Evolutionary conservation across 129 eudicot species (phyloP), one percentile per base, ranked within the genome.

Genomic region (Flaveria ramosissima): DNA sequence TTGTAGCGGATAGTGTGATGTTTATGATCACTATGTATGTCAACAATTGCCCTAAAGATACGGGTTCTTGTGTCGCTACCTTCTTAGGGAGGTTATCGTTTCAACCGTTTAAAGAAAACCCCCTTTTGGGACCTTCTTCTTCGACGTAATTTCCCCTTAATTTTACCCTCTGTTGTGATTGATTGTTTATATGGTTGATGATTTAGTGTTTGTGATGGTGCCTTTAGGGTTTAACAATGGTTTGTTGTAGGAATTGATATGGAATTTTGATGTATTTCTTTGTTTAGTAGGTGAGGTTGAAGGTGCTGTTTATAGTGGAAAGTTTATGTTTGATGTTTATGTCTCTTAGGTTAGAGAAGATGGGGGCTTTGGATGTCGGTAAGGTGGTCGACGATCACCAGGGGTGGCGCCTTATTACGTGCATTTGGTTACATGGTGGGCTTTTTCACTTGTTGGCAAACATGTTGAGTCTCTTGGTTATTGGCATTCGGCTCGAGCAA

Each of bases 401-500:
- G 70, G 97, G 86, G 51, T 93, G 96, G 92, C 97, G 97, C 69
- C 89, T 93, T 1, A 77, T 93, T 63, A 81, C 88, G 14, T 93
- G 98, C 86, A 90, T 93, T 55, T 93, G 98, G 98, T 84, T 93
- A 67, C 98, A 93, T n/a, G 98, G 89, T 75, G 98, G 98, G 36
- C 89, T 93, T 84, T 71, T 93, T 15, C 98, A 93, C 80, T 70
- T 93, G 70, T 72, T 93, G 69, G 97, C 92, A 70, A 93, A 93
- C 85, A 93, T 93, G 98, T 59, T 90, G 88, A 87, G 98, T 77
- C 89, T 93, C 20, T 56, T 93, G 73, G 85, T 93, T 46, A 85
- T 93, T 66, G 98, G 98, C 84, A 88, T 93, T 71, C 96, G 97
- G 23, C 91, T 93, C 46, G 98, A 93, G 80, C 98, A 78, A 81